Evolutionary conservation across 495 filamentous ascomycete genomes (phyloP).

Genomic region (Extremus antarcticus): DNA sequence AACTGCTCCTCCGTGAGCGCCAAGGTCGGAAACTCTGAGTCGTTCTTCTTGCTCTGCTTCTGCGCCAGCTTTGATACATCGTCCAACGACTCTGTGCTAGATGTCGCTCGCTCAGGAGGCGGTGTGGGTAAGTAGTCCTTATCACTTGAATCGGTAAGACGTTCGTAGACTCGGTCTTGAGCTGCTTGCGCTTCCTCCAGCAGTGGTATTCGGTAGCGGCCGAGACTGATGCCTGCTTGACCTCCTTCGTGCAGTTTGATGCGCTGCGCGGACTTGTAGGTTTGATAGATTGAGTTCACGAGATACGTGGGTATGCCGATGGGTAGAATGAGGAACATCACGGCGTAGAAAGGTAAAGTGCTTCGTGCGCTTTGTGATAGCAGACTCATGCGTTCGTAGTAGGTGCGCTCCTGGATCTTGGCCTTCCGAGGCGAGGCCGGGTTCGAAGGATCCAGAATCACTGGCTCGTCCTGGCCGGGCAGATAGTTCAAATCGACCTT

Average conservation of each 20-base stretch:
- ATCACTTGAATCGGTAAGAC: slow-evolving; percentile 49
- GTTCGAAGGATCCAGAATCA: slow-evolving; percentile 60
- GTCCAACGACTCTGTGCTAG: not conserved
- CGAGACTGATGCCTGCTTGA: slow-evolving; percentile 44
- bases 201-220: slow-evolving; percentile 64
- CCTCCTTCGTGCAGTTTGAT: slow-evolving; percentile 68
- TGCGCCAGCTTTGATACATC: not conserved
- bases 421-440: slow-evolving; percentile 42
- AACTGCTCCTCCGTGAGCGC: slow-evolving; percentile 73
- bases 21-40: slow-evolving; percentile 49
- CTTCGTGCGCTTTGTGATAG: slow-evolving; percentile 21
- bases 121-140: slow-evolving; percentile 44
- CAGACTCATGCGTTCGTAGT: slow-evolving; percentile 28
- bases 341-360: slow-evolving; percentile 45
- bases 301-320: slow-evolving; percentile 60
- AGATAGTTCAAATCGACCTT: slow-evolving; percentile 60
- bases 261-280: slow-evolving; percentile 55
- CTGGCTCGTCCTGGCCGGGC: slow-evolving; percentile 58
- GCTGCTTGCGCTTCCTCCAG: slow-evolving; percentile 58
- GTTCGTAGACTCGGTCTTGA: slow-evolving; percentile 65
- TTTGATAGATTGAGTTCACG: slow-evolving; percentile 65
- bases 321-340: slow-evolving; percentile 55
- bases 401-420: not conserved
- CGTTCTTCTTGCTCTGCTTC: slow-evolving; percentile 5
- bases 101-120: slow-evolving; percentile 21